Base-by-base conservation (phyloP, 108 stramenopile genomes). In the Nannochloropsis oceanica region DNA sequence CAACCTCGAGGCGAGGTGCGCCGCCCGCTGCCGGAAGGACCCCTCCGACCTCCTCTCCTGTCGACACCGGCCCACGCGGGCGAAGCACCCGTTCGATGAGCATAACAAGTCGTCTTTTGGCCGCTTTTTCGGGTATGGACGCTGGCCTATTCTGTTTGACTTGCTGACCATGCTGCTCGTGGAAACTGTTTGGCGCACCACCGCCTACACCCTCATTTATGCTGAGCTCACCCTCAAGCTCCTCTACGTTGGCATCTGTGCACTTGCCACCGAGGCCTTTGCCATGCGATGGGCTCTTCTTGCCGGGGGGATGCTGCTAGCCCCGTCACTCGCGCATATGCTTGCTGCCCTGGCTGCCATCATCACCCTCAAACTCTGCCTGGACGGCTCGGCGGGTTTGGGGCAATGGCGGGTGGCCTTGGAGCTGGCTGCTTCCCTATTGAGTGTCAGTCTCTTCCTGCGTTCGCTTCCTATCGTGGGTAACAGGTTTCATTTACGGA, bases 1-100 rank as follows among this genome's bases (percentile, higher is more conserved):
- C 26, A 87, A 87, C 9, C 83, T 88, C 9, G 83, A 83, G 11
- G 79, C 44, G 81, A 84, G n/a, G 10, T 89, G 89, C 83, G 83
- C 81, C 26, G 86, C 87, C 85, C 84, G 42, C 43, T 26, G 83
- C 83, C 13, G 44, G 44, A n/a, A 24, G n/a, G 27, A 82, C 82
- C 81, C 59, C 59, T 73, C 59, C 81, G 81, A 44, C 43, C 81
- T 24, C 18, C 59, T 73, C n/a, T 73, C 59, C 22, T 73, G 59
- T n/a, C 18, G 59, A n/a, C 59, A 73, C 59, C 59, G 59, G 59
- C 59, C 59, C n/a, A 73, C 59, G n/a, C 59, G 59, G 22, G 59
- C 7, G 59, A 73, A 73, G 9, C 59, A 73, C n/a, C 59, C 59
- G 2, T 73, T 73, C 59, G 59, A 73, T 9, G 22, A 73, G 59